Percentiles rank a stretch among this genome's conserved stretches.
Conservation (phyloP, 441 rosid species). For the Pelargonium cotyledonis region DNA sequence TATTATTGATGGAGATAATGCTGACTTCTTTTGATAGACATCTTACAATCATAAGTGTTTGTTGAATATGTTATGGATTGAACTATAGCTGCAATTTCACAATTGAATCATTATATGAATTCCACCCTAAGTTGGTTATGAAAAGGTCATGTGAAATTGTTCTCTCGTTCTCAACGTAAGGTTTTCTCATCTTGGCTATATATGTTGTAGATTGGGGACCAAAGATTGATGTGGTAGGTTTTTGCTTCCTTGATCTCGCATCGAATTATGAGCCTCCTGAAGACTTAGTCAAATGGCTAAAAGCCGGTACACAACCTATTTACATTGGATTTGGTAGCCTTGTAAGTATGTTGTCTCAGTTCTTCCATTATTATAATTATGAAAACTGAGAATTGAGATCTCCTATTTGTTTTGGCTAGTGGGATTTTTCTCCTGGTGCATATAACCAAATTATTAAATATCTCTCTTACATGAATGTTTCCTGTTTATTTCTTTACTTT, state of each 20-base stretch:
- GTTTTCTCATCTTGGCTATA: not conserved
- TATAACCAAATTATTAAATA: no score
- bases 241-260: conserved; percentile 97
- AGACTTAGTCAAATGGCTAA: conserved; percentile 76
- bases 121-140: no score
- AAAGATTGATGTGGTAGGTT: conserved; percentile 90
- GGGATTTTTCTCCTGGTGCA: no score
- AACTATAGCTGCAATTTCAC: not conserved
- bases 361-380: not conserved
- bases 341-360: not conserved
- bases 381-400: not conserved
- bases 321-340: conserved; percentile 76
- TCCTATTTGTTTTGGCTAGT: no score
- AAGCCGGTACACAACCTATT: conserved; percentile 81
- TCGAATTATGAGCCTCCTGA: conserved; percentile 93
- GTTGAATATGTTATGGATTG: not conserved
- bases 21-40: not conserved
- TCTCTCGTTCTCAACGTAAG: no score
- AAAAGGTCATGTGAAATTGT: no score
- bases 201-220: conserved; percentile 75
- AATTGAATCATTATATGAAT: not conserved
- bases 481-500: not conserved
- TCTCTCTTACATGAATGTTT: not conserved
- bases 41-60: not conserved
- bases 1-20: not conserved